phyloP scores from a whole-genome alignment of 306 rosid genomes.

The Malus sieversii region DNA sequence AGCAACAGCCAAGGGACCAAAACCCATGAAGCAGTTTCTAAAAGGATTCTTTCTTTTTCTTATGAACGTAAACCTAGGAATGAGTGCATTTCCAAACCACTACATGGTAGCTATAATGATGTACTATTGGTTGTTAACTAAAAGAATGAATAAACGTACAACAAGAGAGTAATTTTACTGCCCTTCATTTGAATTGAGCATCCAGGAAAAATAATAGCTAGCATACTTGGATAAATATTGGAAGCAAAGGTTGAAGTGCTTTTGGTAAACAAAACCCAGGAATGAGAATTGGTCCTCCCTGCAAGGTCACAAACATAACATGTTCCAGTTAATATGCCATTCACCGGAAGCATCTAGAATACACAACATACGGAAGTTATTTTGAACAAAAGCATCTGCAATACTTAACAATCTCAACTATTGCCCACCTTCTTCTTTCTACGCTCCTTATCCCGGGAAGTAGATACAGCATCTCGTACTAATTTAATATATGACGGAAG shows the following conservation, averaged over 20 bases:
- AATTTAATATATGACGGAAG: slow-evolving; percentile 86
- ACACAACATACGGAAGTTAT: not conserved
- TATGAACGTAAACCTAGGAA: not conserved
- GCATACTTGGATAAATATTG: slow-evolving; percentile 86
- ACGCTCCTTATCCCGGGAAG: slow-evolving; percentile 87
- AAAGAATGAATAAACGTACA: not conserved
- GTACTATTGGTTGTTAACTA: not conserved
- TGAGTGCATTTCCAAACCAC: not conserved
- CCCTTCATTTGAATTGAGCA: not conserved
- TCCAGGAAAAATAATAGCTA: slow-evolving; percentile 3
- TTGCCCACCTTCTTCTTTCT: slow-evolving; percentile 85
- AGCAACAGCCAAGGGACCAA: not conserved
- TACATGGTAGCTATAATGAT: not conserved
- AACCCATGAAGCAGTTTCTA: not conserved
- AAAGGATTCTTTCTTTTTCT: not conserved
- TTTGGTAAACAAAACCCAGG: slow-evolving; percentile 95
- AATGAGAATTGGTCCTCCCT: slow-evolving; percentile 90
- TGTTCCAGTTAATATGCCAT: not conserved
- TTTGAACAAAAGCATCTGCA: not conserved
- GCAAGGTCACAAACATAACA: slow-evolving; percentile 24
- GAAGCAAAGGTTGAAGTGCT: slow-evolving; percentile 93
- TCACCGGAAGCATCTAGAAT: not conserved
- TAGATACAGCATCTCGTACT: slow-evolving; percentile 96
- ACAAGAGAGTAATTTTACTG: not conserved
- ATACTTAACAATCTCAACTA: not conserved